Conservation (phyloP, 345 rosid genomes). For the Diplotaxis tenuifolia region DNA sequence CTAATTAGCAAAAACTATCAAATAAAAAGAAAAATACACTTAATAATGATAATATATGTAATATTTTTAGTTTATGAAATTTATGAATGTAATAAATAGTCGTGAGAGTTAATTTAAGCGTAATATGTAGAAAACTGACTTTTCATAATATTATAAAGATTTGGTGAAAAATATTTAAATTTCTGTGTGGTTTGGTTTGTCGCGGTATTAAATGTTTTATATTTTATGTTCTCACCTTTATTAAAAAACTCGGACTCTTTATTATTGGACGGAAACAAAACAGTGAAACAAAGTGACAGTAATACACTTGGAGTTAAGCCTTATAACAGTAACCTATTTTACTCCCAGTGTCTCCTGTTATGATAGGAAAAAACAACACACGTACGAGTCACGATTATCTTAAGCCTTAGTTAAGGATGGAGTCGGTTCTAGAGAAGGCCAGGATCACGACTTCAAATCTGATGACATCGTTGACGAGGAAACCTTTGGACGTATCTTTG, state of each 20-base stretch:
- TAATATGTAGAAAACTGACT: no score
- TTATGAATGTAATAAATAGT: no score
- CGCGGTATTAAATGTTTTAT: neutral
- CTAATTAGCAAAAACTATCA: no score
- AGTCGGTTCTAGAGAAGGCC: slow-evolving; percentile 18
- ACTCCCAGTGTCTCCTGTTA: no score
- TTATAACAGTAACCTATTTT: no score
- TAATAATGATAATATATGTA: no score
- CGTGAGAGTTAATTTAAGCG: no score
- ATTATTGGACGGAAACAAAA: neutral
- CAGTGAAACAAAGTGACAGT: neutral
- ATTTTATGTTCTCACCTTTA: no score
- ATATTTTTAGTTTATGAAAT: no score
- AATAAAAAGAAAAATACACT: no score
- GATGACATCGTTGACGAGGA: neutral
- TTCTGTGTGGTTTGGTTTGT: neutral
- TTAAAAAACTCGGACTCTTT: neutral
- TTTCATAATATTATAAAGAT: no score
- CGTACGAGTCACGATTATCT: neutral
- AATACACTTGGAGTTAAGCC: no score
- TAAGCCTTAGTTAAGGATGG: neutral
- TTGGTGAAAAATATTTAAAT: neutral
- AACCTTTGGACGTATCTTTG: slow-evolving; percentile 10
- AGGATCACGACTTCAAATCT: slow-evolving; percentile 3
- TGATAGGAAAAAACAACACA: neutral